These are phyloP conservation scores for Schwanniomyces sp. DNA, from an alignment of 805 yeast species.

Conservation along the genomic window DNA sequence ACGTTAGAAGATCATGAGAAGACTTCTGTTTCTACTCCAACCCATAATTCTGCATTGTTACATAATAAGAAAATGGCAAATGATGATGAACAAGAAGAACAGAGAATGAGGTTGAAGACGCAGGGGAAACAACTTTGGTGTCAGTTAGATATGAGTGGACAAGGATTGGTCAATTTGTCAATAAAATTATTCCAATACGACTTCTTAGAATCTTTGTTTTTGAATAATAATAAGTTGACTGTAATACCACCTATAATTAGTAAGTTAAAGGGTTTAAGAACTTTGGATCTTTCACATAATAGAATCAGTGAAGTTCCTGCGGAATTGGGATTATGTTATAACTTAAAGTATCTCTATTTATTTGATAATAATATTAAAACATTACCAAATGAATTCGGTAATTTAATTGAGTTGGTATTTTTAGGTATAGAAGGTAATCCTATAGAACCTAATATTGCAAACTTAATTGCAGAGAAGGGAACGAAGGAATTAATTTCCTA, in stretches of 20 bases:
- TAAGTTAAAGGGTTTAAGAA: slow-evolving; percentile 68
- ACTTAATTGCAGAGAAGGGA: slow-evolving; percentile 75
- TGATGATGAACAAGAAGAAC: slow-evolving; percentile 57
- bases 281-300: slow-evolving; percentile 84
- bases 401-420: slow-evolving; percentile 77
- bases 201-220: slow-evolving; percentile 81
- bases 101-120: slow-evolving; percentile 57
- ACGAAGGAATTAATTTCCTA: slow-evolving; percentile 79
- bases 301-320: slow-evolving; percentile 68
- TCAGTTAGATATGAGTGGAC: slow-evolving; percentile 88
- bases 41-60: slow-evolving; percentile 39
- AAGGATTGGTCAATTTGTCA: slow-evolving; percentile 71
- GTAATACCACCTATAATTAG: slow-evolving; percentile 67
- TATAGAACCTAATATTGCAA: slow-evolving; percentile 61
- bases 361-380: slow-evolving; percentile 81
- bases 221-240: slow-evolving; percentile 81
- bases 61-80: slow-evolving; percentile 42
- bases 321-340: slow-evolving; percentile 81
- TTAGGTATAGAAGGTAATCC: slow-evolving; percentile 95
- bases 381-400: slow-evolving; percentile 85
- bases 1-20: slow-evolving; percentile 45
- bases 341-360: slow-evolving; percentile 75
- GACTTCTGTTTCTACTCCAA: slow-evolving; percentile 28
- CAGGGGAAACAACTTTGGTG: slow-evolving; percentile 88
- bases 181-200: slow-evolving; percentile 75